These are phyloP conservation scores for Chrysosphaeria jannelii DNA, from an alignment of 2,329 filamentous ascomycete genomes.

Conservation along the genomic window DNA sequence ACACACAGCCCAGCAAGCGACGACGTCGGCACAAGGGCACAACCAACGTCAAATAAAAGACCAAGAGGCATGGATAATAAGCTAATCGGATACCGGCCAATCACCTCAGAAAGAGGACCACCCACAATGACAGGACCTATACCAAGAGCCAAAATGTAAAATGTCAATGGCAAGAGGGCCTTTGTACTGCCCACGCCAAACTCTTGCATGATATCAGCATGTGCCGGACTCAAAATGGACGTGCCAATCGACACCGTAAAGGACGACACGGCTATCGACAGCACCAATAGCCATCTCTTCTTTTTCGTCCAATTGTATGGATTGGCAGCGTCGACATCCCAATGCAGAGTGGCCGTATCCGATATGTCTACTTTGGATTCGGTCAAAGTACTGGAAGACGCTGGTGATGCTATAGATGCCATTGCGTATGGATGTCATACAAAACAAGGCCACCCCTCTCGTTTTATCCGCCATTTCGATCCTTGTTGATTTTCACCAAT, in stretches of 20 bases:
- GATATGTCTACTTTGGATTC: no score
- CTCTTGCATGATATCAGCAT: constrained; percentile 14
- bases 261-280: constrained; percentile 11
- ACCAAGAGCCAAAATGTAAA: constrained; percentile 28
- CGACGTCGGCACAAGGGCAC: constrained; percentile 15
- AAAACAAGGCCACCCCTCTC: no score
- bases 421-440: no score
- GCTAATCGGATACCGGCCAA: constrained; percentile 24
- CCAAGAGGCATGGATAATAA: constrained; percentile 14
- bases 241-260: constrained; percentile 20
- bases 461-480: no score
- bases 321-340: constrained; percentile 14
- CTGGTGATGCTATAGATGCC: no score
- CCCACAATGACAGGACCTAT: constrained; percentile 27
- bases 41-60: constrained; percentile 23
- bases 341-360: no score
- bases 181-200: constrained; percentile 23
- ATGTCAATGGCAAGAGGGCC: constrained; percentile 25
- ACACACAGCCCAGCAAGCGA: constrained; percentile 18
- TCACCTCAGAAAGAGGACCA: constrained; percentile 25
- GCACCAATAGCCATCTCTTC: constrained; percentile 12
- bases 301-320: constrained; percentile 18
- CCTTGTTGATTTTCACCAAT: no score
- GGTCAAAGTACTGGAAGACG: no score
- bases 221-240: constrained; percentile 21